phyloP scores from a whole-genome alignment of 495 filamentous ascomycete species.

The Penicillium tannophilum region DNA sequence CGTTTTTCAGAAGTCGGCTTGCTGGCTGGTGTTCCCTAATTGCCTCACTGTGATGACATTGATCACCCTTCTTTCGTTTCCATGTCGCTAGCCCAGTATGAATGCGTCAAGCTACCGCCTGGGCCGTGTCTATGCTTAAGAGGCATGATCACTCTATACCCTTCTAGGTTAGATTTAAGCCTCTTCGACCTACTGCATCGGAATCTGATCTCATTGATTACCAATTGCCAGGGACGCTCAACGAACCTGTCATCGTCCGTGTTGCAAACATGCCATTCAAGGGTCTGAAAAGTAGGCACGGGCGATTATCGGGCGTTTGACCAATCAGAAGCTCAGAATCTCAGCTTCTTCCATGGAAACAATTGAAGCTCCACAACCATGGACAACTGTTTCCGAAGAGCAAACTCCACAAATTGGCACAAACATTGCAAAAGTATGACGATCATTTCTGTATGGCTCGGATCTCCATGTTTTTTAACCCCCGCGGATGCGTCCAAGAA shows the following conservation, averaged over 20 bases:
- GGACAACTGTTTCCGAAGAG: not conserved
- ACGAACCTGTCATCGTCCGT: not conserved
- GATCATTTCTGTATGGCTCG: not conserved
- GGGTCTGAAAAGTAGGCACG: constrained; percentile 13
- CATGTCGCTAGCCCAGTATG: not conserved
- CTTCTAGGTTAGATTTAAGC: not conserved
- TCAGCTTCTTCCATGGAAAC: not conserved
- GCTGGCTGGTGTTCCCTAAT: not conserved
- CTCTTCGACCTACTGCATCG: not conserved
- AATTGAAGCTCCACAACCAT: not conserved
- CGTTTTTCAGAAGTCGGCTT: not conserved
- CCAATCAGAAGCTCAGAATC: constrained; percentile 28
- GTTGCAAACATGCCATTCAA: not conserved
- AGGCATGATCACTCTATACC: not conserved
- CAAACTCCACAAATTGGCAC: not conserved
- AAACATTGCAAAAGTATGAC: not conserved
- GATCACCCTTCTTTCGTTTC: not conserved
- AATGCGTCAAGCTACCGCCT: not conserved
- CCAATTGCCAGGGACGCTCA: not conserved
- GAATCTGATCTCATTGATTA: not conserved
- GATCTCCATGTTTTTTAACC: not conserved
- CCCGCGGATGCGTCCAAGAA: not conserved
- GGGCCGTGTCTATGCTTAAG: not conserved
- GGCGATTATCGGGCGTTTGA: constrained; percentile 34
- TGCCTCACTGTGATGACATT: not conserved